Evolutionary conservation across 345 rosid species (phyloP).

Genomic region (Bruguiera sexangula): DNA sequence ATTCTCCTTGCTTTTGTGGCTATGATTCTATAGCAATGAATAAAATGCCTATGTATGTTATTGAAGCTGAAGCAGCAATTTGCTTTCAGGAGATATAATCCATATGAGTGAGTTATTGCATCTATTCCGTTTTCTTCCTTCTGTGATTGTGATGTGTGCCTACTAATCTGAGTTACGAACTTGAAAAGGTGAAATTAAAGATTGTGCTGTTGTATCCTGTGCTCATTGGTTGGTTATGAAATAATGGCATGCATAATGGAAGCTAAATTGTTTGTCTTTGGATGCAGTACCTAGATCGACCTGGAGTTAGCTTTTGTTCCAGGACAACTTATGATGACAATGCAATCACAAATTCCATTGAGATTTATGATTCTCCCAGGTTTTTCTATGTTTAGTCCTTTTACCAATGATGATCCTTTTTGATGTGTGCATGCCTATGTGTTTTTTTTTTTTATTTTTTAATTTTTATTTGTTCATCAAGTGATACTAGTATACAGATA

Average conservation of each 20-base stretch:
- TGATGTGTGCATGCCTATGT: not conserved
- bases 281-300: constrained; percentile 46
- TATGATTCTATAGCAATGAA: not conserved
- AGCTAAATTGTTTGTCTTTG: not conserved
- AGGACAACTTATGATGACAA: constrained; percentile 55
- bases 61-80: not conserved
- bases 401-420: constrained; percentile 2
- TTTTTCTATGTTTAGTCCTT: not conserved
- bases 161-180: not conserved
- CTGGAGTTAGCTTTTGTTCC: constrained; percentile 56
- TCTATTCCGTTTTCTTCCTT: not conserved
- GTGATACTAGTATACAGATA: too few relatives aligned
- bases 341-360: constrained; percentile 58
- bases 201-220: not conserved
- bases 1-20: not conserved
- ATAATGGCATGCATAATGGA: constrained; percentile 7
- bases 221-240: not conserved
- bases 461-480: too few relatives aligned
- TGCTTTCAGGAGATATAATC: not conserved
- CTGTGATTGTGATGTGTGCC: not conserved
- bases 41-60: not conserved
- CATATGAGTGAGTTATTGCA: not conserved
- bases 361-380: constrained; percentile 53
- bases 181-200: too few relatives aligned
- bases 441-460: constrained; percentile 8